Base-by-base conservation (phyloP, 257 asterid species). In the Plantago major region DNA sequence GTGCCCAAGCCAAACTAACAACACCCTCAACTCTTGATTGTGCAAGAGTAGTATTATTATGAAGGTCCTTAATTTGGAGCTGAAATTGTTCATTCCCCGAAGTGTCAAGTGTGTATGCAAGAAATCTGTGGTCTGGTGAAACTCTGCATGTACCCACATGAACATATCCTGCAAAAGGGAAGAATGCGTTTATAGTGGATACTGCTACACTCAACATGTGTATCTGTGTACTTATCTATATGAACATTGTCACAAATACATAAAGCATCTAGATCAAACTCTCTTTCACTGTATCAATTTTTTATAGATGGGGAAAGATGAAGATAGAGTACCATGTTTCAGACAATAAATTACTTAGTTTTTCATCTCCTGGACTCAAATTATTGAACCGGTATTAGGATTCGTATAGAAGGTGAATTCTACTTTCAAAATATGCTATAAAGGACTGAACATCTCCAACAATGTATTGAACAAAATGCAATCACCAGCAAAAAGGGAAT, bases 1-100 rank as follows among this genome's bases (percentile, higher is more conserved):
- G 89, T 19, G 94, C 89, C 99, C 99, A 92, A 63, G 95, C 97
- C 82, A 92, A 76, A 65, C 96, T 92, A 64, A 89, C 86, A 55
- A 89, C 97, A 66, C 97, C 89, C 53, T 79, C 79, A 54, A 76
- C 77, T 67, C 71, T 65, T 18, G 77, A 71, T 66, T 66, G 78
- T 66, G 81, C 82, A 53, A 86, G 76, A 58, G 77, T 12, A 2
- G 69, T 22, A 42, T 81, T 75, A 65, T 65, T 75, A 33, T 22
- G 60, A 13, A 92, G 95, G 62, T 92, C 89, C 82, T 92, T 87
- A 66, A 92, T 72, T 68, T 71, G 95, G 70, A 92, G 99, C 71
- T 70, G 70, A 74, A 86, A 92, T 30, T 70, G 82, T 75, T 92
- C 99, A 33, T 72, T 70, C 46, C 97, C 97, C 26, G 84, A 77